These are phyloP conservation scores for Nitzschia sp. DNA, from an alignment of 108 stramenopile species.

Conservation along the genomic window DNA sequence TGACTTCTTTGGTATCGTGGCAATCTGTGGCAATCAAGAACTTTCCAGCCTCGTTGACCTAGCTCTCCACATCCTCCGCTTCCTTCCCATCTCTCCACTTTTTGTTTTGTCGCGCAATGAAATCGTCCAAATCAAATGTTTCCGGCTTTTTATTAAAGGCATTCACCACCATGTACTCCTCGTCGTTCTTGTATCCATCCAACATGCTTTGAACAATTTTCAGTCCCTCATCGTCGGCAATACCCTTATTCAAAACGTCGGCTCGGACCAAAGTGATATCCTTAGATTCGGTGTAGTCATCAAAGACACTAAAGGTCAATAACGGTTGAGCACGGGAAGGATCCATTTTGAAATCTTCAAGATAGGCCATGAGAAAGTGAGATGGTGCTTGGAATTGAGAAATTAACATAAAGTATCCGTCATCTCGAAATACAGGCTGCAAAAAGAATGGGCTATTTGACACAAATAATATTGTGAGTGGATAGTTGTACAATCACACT, in stretches of 20 bases:
- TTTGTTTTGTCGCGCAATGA: slow-evolving; percentile 54
- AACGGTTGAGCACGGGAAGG: slow-evolving; percentile 76
- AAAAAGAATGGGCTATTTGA: slow-evolving; percentile 70
- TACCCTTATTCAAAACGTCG: slow-evolving; percentile 75
- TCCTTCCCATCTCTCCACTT: slow-evolving; percentile 48
- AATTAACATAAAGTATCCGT: slow-evolving; percentile 80
- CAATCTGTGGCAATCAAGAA: too few species aligned
- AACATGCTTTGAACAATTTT: slow-evolving; percentile 57
- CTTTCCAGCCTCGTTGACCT: too few species aligned
- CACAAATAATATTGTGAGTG: background rate
- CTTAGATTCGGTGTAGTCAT: slow-evolving; percentile 63
- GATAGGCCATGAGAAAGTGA: slow-evolving; percentile 76
- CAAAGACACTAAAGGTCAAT: slow-evolving; percentile 75
- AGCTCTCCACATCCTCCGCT: slow-evolving; percentile 29
- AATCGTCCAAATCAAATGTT: slow-evolving; percentile 75
- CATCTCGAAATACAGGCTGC: slow-evolving; percentile 83
- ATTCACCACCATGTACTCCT: slow-evolving; percentile 53
- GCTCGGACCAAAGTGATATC: slow-evolving; percentile 68
- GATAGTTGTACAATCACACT: too few species aligned
- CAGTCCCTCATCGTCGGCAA: slow-evolving; percentile 70
- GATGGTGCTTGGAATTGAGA: slow-evolving; percentile 77
- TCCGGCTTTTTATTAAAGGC: slow-evolving; percentile 76
- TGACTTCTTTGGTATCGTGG: too few species aligned
- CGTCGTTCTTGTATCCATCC: slow-evolving; percentile 57
- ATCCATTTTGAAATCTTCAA: slow-evolving; percentile 89